phyloP scores from a whole-genome alignment of 306 rosid species.

The Prunus campanulata region DNA sequence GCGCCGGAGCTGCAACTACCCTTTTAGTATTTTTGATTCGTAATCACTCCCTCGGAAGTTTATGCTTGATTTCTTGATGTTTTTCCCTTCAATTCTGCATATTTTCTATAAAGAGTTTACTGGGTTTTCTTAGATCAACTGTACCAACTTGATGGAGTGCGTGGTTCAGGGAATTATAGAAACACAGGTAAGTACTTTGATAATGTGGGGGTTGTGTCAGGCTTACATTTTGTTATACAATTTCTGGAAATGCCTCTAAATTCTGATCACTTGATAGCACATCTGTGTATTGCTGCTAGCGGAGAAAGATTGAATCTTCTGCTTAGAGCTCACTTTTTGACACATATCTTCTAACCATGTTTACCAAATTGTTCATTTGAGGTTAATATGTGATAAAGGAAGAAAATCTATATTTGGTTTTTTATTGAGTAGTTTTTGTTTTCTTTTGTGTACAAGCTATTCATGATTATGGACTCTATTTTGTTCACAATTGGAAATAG shows the following conservation, averaged over 20 bases:
- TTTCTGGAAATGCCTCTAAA: neutral
- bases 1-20: neutral
- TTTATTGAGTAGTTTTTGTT: neutral
- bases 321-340: neutral
- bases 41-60: neutral
- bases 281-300: neutral
- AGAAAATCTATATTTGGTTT: neutral
- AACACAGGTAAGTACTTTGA: conserved; percentile 57
- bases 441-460: neutral
- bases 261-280: too few species aligned
- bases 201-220: neutral
- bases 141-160: conserved; percentile 61
- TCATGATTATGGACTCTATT: neutral
- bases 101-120: neutral
- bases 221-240: neutral
- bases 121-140: neutral
- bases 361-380: neutral
- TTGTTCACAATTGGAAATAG: neutral
- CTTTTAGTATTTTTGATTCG: neutral
- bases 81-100: neutral
- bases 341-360: neutral
- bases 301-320: conserved; percentile 4
- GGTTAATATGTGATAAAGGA: neutral
- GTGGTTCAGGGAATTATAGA: conserved; percentile 93
- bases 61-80: neutral